Percentiles rank a stretch among this genome's conserved stretches.
phyloP scores from a whole-genome alignment of 192 early-diverging fungal genomes.

The Gaertneriomyces sp. region DNA sequence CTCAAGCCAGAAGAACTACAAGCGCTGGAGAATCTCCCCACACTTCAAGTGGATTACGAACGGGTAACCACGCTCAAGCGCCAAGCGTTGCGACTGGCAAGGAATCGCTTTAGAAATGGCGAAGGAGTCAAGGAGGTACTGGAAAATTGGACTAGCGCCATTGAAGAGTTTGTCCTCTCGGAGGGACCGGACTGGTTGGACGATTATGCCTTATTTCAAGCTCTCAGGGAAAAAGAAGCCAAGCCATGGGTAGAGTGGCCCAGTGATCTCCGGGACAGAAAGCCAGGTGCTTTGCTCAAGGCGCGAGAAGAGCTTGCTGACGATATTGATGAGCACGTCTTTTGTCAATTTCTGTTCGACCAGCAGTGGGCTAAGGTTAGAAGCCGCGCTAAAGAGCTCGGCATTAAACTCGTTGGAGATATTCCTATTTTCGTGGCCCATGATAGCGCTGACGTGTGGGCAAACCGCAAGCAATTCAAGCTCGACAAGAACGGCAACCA shows the following conservation, averaged over 20 bases:
- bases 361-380: slow-evolving; percentile 15
- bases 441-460: slow-evolving; percentile 25
- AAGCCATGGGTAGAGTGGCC: slow-evolving; percentile 25
- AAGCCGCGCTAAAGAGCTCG: slow-evolving; percentile 6
- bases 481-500: slow-evolving; percentile 22
- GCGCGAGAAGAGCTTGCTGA: slow-evolving; percentile 12
- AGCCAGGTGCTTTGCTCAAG: slow-evolving; percentile 12
- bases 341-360: slow-evolving; percentile 26
- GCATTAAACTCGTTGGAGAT: slow-evolving; percentile 19
- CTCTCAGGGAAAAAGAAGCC: slow-evolving; percentile 14
- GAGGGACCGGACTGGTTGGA: slow-evolving; percentile 20
- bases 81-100: slow-evolving; percentile 13
- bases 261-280: slow-evolving; percentile 21
- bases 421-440: slow-evolving; percentile 27
- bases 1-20: slow-evolving; percentile 2
- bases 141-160: not conserved
- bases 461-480: slow-evolving; percentile 16
- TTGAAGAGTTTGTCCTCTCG: slow-evolving; percentile 2
- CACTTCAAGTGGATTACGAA: slow-evolving; percentile 20
- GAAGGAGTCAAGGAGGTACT: not conserved
- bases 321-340: slow-evolving; percentile 26
- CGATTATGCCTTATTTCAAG: slow-evolving; percentile 25
- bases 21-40: slow-evolving; percentile 8
- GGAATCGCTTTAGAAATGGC: slow-evolving; percentile 17
- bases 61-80: slow-evolving; percentile 20